Evolutionary conservation across 345 rosid species (phyloP).

Genomic region (Syzygium jambos): DNA sequence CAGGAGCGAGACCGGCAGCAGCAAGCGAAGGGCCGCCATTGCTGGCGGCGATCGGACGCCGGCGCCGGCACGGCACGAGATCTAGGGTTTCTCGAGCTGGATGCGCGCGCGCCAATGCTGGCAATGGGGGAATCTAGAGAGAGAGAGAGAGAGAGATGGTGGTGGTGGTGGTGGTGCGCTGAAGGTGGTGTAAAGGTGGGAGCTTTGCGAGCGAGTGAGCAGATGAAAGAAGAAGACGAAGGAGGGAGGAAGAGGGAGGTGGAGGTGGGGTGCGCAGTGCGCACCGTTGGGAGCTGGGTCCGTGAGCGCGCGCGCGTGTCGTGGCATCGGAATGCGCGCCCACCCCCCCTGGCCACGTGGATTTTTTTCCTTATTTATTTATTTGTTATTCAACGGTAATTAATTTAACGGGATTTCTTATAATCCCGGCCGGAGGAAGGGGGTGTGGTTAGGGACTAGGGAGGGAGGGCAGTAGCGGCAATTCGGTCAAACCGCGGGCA

Average conservation of each 20-base stretch:
- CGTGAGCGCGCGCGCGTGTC: neutral
- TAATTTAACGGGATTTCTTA: neutral
- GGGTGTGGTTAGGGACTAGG: neutral
- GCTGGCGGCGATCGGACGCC: neutral
- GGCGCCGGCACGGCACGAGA: neutral
- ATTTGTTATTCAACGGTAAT: neutral
- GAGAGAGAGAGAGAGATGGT: neutral
- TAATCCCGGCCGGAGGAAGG: neutral
- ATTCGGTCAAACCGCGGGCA: neutral
- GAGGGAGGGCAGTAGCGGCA: neutral
- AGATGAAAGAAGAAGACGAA: neutral
- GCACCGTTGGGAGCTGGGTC: neutral
- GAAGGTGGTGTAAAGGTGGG: neutral
- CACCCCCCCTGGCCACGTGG: neutral
- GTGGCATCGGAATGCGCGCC: slow-evolving; percentile 4
- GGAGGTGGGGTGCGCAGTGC: neutral
- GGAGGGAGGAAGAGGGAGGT: neutral
- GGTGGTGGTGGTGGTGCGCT: neutral
- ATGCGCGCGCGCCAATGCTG: neutral
- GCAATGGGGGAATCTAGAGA: neutral
- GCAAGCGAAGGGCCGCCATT: slow-evolving; percentile 23
- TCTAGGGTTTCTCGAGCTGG: slow-evolving; percentile 3
- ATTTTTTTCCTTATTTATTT: neutral
- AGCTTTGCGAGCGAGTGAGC: neutral
- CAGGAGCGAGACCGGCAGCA: neutral